Percentiles rank a stretch among this genome's conserved stretches.
Conservation (phyloP, 2,329 filamentous ascomycete genomes). For the Claviceps sp. region DNA sequence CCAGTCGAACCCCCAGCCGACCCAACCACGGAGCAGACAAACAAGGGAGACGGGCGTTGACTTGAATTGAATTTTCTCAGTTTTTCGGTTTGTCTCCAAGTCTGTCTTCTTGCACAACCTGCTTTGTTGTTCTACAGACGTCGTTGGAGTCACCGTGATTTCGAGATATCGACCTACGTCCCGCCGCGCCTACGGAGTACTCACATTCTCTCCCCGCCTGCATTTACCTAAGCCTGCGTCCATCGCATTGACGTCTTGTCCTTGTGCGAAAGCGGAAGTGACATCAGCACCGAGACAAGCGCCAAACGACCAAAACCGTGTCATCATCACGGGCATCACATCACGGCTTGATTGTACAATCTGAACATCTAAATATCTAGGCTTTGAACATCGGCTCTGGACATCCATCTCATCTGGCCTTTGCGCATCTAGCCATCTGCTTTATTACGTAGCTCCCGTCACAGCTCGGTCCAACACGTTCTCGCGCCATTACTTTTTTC, state of each 20-base stretch:
- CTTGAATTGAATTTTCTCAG: neutral
- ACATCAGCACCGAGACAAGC: slow-evolving; percentile 1
- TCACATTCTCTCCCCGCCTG: neutral
- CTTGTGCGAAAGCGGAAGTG: neutral
- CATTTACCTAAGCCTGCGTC: neutral
- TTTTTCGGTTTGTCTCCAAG: neutral
- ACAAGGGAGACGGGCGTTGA: neutral
- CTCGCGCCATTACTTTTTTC: neutral
- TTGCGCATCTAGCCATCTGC: neutral
- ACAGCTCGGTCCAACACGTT: neutral
- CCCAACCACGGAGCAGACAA: neutral
- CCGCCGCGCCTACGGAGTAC: too few relatives aligned
- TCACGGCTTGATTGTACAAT: neutral
- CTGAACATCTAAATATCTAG: neutral
- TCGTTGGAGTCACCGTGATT: neutral
- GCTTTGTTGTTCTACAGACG: neutral
- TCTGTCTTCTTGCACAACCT: neutral
- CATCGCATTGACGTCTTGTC: neutral
- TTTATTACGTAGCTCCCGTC: neutral
- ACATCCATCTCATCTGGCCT: too few relatives aligned
- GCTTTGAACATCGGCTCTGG: neutral
- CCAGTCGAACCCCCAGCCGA: neutral
- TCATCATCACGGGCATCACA: too few relatives aligned
- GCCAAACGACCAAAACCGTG: neutral
- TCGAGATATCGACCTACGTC: too few relatives aligned